Conservation (phyloP, 345 rosid species). For the Firmiana major region DNA sequence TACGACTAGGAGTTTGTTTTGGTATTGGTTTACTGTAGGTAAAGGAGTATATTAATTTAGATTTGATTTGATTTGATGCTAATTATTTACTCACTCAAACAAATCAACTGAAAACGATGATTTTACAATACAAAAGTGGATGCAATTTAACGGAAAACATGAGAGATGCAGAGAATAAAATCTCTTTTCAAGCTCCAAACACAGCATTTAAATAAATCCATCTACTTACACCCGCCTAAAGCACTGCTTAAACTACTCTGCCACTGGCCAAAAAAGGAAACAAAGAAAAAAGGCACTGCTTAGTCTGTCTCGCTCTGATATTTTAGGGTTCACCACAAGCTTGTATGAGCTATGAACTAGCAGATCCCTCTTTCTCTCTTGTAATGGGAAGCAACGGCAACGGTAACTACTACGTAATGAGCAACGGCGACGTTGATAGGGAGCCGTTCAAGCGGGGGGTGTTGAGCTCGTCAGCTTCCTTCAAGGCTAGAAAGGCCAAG, state of each 20-base stretch:
- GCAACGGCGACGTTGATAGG: slow-evolving; percentile 31
- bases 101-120: too few relatives aligned
- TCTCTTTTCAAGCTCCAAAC: background rate
- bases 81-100: too few relatives aligned
- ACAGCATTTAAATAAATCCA: background rate
- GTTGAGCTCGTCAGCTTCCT: slow-evolving; percentile 35
- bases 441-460: slow-evolving; percentile 18
- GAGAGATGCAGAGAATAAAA: background rate
- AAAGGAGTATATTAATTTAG: too few relatives aligned
- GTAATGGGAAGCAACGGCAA: slow-evolving; percentile 27
- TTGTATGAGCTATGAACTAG: slow-evolving; percentile 19
- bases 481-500: slow-evolving; percentile 41
- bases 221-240: slow-evolving; percentile 27
- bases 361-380: slow-evolving; percentile 29
- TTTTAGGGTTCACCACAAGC: background rate
- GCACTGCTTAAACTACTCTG: slow-evolving; percentile 20
- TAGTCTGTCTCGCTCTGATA: slow-evolving; percentile 6
- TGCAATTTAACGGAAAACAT: background rate
- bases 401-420: slow-evolving; percentile 2
- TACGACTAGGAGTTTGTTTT: too few relatives aligned
- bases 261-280: too few relatives aligned
- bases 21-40: too few relatives aligned
- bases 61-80: too few relatives aligned
- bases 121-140: background rate
- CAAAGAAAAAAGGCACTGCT: too few relatives aligned